A percentile compares a stretch with the other conserved stretches of the same genome.
phyloP scores from a whole-genome alignment of 768 basidiomycete genomes.

The Auricularia auricula-judae region DNA sequence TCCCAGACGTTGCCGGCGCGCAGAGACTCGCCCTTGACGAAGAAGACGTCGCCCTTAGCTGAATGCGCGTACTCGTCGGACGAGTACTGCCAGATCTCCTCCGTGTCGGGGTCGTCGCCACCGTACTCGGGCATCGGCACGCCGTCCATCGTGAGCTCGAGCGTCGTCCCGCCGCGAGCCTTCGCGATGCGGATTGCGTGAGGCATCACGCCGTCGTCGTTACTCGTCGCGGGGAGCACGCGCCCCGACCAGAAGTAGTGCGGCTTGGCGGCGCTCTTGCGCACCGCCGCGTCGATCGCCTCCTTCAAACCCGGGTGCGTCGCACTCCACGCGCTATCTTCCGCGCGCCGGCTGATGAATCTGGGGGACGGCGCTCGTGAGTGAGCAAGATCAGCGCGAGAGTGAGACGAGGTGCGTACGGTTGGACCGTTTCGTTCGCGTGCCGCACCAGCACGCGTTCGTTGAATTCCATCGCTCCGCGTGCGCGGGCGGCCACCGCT shows the following conservation, averaged over 20 bases:
- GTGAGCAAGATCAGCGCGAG: not conserved
- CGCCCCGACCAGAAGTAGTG: slow-evolving; percentile 1
- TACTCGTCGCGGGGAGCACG: not conserved
- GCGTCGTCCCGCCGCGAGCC: not conserved
- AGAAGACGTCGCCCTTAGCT: not conserved
- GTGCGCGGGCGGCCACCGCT: too few species aligned
- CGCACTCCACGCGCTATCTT: not conserved
- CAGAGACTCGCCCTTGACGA: not conserved
- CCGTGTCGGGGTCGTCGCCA: not conserved
- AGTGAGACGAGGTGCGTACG: not conserved
- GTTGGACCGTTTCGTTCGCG: not conserved
- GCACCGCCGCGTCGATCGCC: not conserved
- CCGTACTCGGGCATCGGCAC: not conserved
- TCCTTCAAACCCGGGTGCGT: not conserved
- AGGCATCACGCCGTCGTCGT: not conserved
- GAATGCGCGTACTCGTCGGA: not conserved
- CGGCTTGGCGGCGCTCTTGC: not conserved
- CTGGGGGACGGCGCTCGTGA: not conserved
- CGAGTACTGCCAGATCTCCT: slow-evolving; percentile 1
- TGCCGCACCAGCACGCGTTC: not conserved
- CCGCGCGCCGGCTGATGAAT: not conserved
- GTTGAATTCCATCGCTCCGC: not conserved
- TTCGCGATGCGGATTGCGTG: not conserved
- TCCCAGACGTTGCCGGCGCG: not conserved
- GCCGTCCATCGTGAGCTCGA: not conserved